Evolutionary conservation across 2,329 filamentous ascomycete genomes (phyloP), one percentile per base, ranked within the genome.

Genomic region (Aspergillus oerlinghausenensis): DNA sequence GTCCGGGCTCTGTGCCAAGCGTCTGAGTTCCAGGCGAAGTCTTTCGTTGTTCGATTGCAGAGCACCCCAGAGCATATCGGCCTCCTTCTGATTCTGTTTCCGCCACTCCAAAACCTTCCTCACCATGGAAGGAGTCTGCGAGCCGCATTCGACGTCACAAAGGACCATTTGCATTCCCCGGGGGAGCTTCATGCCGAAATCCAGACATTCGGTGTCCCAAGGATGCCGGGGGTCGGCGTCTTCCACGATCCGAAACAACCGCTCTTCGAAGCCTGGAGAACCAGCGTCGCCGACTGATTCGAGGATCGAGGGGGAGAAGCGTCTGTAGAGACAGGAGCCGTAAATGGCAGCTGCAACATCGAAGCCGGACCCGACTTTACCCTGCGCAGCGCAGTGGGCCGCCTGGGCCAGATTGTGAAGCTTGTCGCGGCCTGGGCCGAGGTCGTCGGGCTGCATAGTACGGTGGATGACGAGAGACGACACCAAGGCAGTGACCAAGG

Each of bases 91-190:
- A 21, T 90, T 84, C 50, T 82, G 75, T 51, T 84, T 83, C 52
- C 89, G 81, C 94, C 94, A 99, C 32, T 83, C 82, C 3, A 97
- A 80, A 14, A 99, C 90, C 70, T 90, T 84, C 77, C 93, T 96
- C 40, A 97, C 94, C 94, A 99, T 97, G 14, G 91, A 84, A 0
- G 96, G 92, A 7, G 93, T 97, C 77, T 96, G 85, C 50, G 88
- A 93, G 32, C 94, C 94, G 70, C 92, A 96, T 71, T 95, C 90
- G 6, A 99, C 94, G 70, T 99, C 94, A 69, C 92, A 96, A 88
- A 99, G 94, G 58, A 95, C 84, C 63, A 97, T 80, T 25, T 88
- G 83, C 63, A 96, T 77, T 0, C 90, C 90, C 0, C 73, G 67
- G 0, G 93, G 92, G 57, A 97, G 80, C 58, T 80, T 82, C 52